Evolutionary conservation across 495 filamentous ascomycete genomes (phyloP), one percentile per base, ranked within the genome.

Genomic region (Penicillium antarcticum): DNA sequence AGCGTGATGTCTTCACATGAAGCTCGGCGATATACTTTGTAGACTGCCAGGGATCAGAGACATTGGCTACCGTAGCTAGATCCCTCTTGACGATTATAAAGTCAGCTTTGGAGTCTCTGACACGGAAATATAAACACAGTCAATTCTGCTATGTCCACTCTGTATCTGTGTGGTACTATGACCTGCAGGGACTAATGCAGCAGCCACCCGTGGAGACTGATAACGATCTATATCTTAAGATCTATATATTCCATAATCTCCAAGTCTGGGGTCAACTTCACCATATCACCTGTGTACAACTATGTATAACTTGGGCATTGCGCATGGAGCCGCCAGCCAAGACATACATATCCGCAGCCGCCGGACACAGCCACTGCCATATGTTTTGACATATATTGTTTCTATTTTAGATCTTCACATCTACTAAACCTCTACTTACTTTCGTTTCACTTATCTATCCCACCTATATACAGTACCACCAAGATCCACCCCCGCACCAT

Each of bases 181-280:
- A 39, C 37, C 44, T 44, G 55, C 55, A 54, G 41, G 51, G 55
- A 35, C 55, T 34, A 43, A 46, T 38, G 45, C 42, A 42, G 55
- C 16, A 45, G 29, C 37, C 35, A 19, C 12, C 31, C 37, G 47
- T 49, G 47, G 47, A 42, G 47, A 49, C 21, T 16, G 37, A 51
- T 44, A 43, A 31, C 34, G 46, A 42, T 42, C 47, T 42, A 40
- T 34, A 41, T 14, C 17, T 37, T 10, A 24, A 5, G 21, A n/a
- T 23, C 17, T 10, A n/a, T 47, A 29, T 29, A 0, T 7, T 29
- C 26, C 26, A 10, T 29, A 29, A 29, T 29, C 26, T 29, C 26
- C 6, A 29, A 29, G 2, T 29, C 21, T 23, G 21, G 1, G 21
- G 21, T 29, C 6, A 7, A 7, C 26, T 29, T 7, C 26, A 29